These are phyloP conservation scores for Posidonia oceanica DNA, from an alignment of 116 monocot genomes.

Conservation along the genomic window DNA sequence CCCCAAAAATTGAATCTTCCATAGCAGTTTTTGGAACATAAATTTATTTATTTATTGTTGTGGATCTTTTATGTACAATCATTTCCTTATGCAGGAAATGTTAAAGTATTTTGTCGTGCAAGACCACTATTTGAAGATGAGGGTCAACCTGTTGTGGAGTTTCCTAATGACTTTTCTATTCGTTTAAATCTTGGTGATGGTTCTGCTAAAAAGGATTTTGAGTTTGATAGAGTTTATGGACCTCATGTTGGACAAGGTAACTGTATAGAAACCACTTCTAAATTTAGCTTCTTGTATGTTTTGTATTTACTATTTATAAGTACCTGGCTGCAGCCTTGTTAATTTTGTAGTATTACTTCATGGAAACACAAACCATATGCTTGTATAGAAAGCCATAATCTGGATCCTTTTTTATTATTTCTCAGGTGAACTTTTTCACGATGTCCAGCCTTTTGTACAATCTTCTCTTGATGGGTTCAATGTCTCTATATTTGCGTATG, in stretches of 20 bases:
- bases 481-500: slow-evolving; percentile 88
- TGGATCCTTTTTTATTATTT: neutral
- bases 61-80: neutral
- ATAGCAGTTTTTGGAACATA: neutral
- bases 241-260: slow-evolving; percentile 95
- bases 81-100: slow-evolving; percentile 51
- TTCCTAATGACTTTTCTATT: slow-evolving; percentile 85
- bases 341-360: neutral
- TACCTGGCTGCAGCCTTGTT: neutral
- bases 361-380: neutral
- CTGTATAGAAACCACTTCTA: neutral
- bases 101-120: slow-evolving; percentile 83
- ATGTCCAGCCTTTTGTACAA: slow-evolving; percentile 84
- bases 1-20: neutral
- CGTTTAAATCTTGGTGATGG: slow-evolving; percentile 78
- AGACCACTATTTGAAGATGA: slow-evolving; percentile 95
- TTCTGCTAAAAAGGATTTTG: slow-evolving; percentile 84
- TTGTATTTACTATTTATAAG: neutral
- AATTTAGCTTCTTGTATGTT: neutral
- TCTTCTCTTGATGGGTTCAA: slow-evolving; percentile 95
- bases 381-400: neutral
- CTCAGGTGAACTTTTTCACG: slow-evolving; percentile 78
- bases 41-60: neutral
- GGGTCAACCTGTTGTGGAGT: slow-evolving; percentile 70
- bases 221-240: slow-evolving; percentile 95